Percentiles rank a stretch among this genome's conserved stretches.
These are phyloP conservation scores for Neoboletus magnificus DNA, from an alignment of 768 basidiomycete species.

Conservation along the genomic window DNA sequence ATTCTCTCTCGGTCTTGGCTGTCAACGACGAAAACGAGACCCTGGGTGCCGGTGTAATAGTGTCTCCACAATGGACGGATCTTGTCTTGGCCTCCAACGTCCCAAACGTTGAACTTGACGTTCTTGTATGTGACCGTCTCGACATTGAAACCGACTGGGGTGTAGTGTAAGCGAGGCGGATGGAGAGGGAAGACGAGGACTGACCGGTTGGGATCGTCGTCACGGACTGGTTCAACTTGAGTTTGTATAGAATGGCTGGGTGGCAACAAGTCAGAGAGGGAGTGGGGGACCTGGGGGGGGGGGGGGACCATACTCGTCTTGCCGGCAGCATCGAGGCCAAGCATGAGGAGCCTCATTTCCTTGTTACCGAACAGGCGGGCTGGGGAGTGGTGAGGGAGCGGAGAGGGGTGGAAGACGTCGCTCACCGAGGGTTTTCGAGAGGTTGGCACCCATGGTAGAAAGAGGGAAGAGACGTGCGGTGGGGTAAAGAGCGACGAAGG, in stretches of 20 bases:
- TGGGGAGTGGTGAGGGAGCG: slow-evolving; percentile 30
- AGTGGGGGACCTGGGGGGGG: background rate
- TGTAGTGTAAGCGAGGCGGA: background rate
- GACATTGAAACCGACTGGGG: slow-evolving; percentile 93
- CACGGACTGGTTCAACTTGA: slow-evolving; percentile 97
- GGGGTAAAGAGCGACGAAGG: slow-evolving; percentile 65
- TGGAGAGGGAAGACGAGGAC: background rate
- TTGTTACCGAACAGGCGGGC: slow-evolving; percentile 97
- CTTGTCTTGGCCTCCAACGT: slow-evolving; percentile 99
- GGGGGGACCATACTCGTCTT: slow-evolving; percentile 90
- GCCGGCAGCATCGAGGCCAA: slow-evolving; percentile 95
- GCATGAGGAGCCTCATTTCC: slow-evolving; percentile 97
- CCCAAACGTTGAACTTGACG: slow-evolving; percentile 93
- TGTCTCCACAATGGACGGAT: slow-evolving; percentile 98
- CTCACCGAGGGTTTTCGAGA: slow-evolving; percentile 80
- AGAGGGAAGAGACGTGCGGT: slow-evolving; percentile 12
- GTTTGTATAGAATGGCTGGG: slow-evolving; percentile 95
- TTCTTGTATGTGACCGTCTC: slow-evolving; percentile 99
- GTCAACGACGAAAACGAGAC: slow-evolving; percentile 97
- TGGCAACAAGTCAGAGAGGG: background rate
- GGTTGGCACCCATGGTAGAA: slow-evolving; percentile 74
- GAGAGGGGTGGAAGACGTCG: background rate
- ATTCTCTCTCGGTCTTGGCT: slow-evolving; percentile 93
- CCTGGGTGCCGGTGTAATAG: slow-evolving; percentile 98
- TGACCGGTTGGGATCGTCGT: slow-evolving; percentile 96